Evolutionary conservation across 169 alveolate species (phyloP), one percentile per base, ranked within the genome.

Genomic region (Plasmodium berghei): DNA sequence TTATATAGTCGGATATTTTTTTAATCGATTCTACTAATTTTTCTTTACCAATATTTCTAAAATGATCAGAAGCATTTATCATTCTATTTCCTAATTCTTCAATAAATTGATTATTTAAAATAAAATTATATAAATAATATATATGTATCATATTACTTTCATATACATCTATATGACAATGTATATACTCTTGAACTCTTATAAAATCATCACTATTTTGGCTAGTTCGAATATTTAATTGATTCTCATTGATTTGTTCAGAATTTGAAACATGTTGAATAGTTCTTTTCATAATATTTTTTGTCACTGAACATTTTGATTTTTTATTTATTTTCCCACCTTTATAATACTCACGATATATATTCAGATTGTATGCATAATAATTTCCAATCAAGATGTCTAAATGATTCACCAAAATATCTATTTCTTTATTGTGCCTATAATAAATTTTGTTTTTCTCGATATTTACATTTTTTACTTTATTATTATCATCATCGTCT

Each of bases 341-440:
- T 63, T 59, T 26, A 46, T 55, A 52, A 42, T 26, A 80, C 28
- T 64, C 90, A 6, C 63, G 20, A 80, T 80, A 80, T 67, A 80
- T 80, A 55, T 80, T 80, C 5, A 54, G 12, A 8, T 62, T 61
- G 22, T 67, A 80, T 10, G 56, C 14, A 20, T 34, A 34, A 48
- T 80, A 80, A 69, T 48, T 58, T 20, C 90, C 90, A 14, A 80
- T 8, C 14, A 80, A 46, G 9, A 80, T 49, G 18, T 80, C 90
- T 28, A 80, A 80, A 80, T 80, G 90, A 16, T 80, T 64, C 46
- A 67, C 54, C 34, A 80, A 67, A 20, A 80, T 48, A 18, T 80
- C 22, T 55, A 80, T 28, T 45, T 80, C 90, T 59, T 67, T 80
- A 22, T 54, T 67, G 56, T 80, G 90, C 8, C 90, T 64, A 49